Evolutionary conservation across 202 grass and related monocot genomes (phyloP), one percentile per base, ranked within the genome.

Genomic region (Schoenoplectus tabernaemontani): DNA sequence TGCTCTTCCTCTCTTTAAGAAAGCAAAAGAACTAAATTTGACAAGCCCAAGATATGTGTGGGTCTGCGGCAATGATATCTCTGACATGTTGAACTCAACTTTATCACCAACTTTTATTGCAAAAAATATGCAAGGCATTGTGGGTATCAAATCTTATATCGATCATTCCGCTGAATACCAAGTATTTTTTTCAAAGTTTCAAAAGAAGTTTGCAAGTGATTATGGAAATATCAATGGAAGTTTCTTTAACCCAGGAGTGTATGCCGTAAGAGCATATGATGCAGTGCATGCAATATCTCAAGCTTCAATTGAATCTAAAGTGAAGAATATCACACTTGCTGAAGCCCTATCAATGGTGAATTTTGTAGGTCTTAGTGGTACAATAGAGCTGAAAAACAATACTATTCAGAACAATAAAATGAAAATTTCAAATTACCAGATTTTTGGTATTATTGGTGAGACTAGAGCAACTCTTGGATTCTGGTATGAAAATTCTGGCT

Each of bases 111-210:
- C 54, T 11, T 87, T 83, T 60, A 11, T 83, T 34, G 82, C 81
- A 51, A 47, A 57, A 54, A 60, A 83, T 64, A 83, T 87, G 80
- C 85, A 83, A 54, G 81, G 85, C 1, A 75, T 79, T 12, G 37
- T 87, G 57, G 85, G 81, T n/a, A 73, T 87, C 71, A 62, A 83
- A 24, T 63, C 62, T 20, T 80, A 83, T 70, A 15, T 87, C 26
- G 37, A 87, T 60, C 4, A 62, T n/a, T 78, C 81, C 7, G 46
- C 32, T 16, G 51, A 34, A 7, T 87, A 83, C 64, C 26, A 9
- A 24, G 15, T 41, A n/a, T 87, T 87, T 63, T 41, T 59, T 33
- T 26, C 41, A 11, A 59, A 72, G 12, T 87, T 87, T 19, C 56
- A 41, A 7, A 47, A 22, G 38, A 56, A 8, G 39, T 74, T 71